A percentile compares a stretch with the other conserved stretches of the same genome.
phyloP scores from a whole-genome alignment of 306 rosid genomes.

The Cucumis melo region DNA sequence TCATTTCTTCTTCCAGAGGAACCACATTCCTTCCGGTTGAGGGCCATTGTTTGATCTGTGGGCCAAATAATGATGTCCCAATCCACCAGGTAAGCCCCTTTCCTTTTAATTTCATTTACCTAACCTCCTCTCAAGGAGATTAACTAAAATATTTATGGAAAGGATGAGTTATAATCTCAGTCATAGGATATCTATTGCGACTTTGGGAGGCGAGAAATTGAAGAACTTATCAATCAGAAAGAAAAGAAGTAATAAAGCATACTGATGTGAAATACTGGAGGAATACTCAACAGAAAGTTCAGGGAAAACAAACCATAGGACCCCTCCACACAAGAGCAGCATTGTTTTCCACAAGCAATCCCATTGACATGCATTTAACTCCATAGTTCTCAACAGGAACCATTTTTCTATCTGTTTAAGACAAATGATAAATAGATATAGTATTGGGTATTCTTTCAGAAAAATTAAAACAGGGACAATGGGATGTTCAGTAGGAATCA shows the following conservation, averaged over 20 bases:
- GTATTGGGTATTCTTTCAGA: background rate
- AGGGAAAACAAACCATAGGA: constrained; percentile 68
- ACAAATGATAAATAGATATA: constrained; percentile 4
- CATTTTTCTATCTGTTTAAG: constrained; percentile 72
- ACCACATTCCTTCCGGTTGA: background rate
- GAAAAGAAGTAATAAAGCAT: constrained; percentile 1
- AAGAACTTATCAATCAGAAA: background rate
- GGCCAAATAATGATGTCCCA: background rate
- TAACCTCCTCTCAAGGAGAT: background rate
- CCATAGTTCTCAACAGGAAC: constrained; percentile 78
- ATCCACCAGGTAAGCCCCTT: background rate
- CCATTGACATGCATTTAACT: constrained; percentile 95
- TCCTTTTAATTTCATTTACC: background rate
- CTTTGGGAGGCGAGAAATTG: background rate
- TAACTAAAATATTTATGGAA: background rate
- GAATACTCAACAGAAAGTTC: background rate
- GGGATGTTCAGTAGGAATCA: background rate
- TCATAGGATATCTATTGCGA: background rate
- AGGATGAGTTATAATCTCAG: background rate
- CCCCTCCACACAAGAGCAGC: constrained; percentile 98
- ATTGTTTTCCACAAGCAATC: constrained; percentile 82
- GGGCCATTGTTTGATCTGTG: background rate
- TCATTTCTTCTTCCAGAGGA: background rate
- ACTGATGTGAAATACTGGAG: background rate
- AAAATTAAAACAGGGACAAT: background rate